phyloP scores from a whole-genome alignment of 106 monocot species.

The Dioscorea dumetorum region DNA sequence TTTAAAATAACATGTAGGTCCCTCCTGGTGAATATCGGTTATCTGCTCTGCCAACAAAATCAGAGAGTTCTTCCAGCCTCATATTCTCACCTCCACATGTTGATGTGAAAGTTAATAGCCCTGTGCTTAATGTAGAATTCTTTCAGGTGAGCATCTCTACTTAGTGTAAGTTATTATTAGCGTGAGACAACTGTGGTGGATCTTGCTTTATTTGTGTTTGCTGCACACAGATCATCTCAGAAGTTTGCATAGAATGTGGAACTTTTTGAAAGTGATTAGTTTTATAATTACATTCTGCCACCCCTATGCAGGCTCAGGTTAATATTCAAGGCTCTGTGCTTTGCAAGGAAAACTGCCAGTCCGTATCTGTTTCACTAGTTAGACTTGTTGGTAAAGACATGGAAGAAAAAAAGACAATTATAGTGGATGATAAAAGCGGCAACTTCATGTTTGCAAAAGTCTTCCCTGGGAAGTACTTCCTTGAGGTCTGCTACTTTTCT shows the following conservation, averaged over 20 bases:
- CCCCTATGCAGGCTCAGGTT: slow-evolving; percentile 65
- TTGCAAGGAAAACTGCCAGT: slow-evolving; percentile 72
- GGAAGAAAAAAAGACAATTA: slow-evolving; percentile 48
- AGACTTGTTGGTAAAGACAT: slow-evolving; percentile 22
- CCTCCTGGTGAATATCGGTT: slow-evolving; percentile 82
- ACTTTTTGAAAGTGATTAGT: not conserved
- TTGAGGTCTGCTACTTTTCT: slow-evolving; percentile 44
- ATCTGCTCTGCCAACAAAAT: slow-evolving; percentile 61
- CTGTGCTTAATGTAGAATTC: slow-evolving; percentile 73
- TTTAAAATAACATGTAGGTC: slow-evolving; percentile 24
- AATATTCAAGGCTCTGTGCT: slow-evolving; percentile 66
- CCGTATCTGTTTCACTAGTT: slow-evolving; percentile 49
- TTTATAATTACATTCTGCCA: slow-evolving; percentile 2
- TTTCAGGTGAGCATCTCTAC: slow-evolving; percentile 46
- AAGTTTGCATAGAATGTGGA: not conserved
- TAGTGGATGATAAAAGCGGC: slow-evolving; percentile 45
- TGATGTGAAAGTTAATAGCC: slow-evolving; percentile 72
- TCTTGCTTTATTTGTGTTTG: not conserved
- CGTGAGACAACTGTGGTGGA: no score
- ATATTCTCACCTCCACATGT: slow-evolving; percentile 69
- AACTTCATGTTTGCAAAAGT: slow-evolving; percentile 66
- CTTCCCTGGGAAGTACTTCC: slow-evolving; percentile 85
- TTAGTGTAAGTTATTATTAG: not conserved
- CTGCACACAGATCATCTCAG: not conserved
- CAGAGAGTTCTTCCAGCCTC: slow-evolving; percentile 41